A percentile compares a stretch with the other conserved stretches of the same genome.
Evolutionary conservation across 2,329 filamentous ascomycete genomes (phyloP).

Genomic region (Lasiodiplodia sp.): DNA sequence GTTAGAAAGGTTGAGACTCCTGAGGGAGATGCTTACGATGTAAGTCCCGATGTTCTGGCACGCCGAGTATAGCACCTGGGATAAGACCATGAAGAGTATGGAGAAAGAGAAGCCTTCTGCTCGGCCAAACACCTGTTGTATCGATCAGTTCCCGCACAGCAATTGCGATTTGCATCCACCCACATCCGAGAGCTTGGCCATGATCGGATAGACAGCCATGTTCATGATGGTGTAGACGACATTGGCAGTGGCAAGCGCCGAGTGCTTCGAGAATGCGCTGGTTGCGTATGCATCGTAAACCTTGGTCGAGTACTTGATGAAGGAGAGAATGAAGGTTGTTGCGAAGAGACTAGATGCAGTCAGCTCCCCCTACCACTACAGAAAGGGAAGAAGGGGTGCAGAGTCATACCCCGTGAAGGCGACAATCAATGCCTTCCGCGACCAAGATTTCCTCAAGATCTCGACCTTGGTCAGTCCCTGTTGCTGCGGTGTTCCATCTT

Average conservation of each 20-base stretch:
- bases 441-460: not conserved
- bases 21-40: not conserved
- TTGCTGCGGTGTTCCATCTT: not conserved
- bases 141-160: not conserved
- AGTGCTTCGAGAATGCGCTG: not conserved
- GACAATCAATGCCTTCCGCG: not conserved
- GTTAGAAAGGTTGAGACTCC: not conserved
- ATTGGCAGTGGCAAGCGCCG: not conserved
- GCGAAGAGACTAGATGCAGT: not conserved
- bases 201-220: not conserved
- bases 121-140: not conserved
- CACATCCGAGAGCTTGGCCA: not conserved
- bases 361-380: not conserved
- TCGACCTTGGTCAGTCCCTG: not conserved
- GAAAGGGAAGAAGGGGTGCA: not conserved
- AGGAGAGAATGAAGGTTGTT: not conserved
- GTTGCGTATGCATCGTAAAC: not conserved
- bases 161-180: not conserved
- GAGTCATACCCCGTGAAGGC: not conserved
- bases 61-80: not conserved
- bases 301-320: slow-evolving; percentile 4
- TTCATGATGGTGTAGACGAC: not conserved
- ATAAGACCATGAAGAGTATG: not conserved
- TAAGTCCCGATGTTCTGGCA: not conserved
- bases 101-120: not conserved